Conservation (phyloP, 2,329 filamentous ascomycete species). For the Cladophialophora carrionii region DNA sequence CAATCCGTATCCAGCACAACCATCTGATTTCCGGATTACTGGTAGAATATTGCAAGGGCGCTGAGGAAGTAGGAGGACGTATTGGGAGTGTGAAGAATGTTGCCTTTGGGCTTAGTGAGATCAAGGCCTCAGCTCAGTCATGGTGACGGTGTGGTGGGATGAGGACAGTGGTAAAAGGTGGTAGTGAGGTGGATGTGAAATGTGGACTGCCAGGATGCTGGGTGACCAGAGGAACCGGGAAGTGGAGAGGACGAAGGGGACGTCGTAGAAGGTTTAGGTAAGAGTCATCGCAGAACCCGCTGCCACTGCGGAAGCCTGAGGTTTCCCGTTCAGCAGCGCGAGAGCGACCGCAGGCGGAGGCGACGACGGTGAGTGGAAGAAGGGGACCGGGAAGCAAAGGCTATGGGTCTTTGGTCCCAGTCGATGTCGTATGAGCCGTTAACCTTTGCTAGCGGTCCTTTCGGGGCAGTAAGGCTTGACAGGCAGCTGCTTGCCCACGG, state of each 20-base stretch:
- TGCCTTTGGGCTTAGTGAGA: slow-evolving; percentile 28
- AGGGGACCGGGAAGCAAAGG: slow-evolving; percentile 2
- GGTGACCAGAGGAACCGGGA: slow-evolving; percentile 19
- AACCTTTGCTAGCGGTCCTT: slow-evolving; percentile 20
- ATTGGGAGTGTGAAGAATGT: slow-evolving; percentile 1
- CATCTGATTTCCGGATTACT: slow-evolving; percentile 17
- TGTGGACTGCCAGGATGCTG: slow-evolving; percentile 6
- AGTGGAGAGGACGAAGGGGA: slow-evolving; percentile 25
- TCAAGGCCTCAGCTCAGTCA: slow-evolving; percentile 32
- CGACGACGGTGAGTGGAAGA: slow-evolving; percentile 19
- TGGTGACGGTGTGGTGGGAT: slow-evolving; percentile 18
- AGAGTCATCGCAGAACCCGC: slow-evolving; percentile 29
- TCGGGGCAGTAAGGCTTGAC: slow-evolving; percentile 15
- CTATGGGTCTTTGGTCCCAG: slow-evolving; percentile 4
- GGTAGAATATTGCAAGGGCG: slow-evolving; percentile 5
- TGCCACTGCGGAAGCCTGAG: slow-evolving; percentile 8
- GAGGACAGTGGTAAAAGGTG: slow-evolving; percentile 16
- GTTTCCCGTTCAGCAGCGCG: background rate
- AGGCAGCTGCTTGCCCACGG: slow-evolving; percentile 12
- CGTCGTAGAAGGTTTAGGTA: slow-evolving; percentile 28
- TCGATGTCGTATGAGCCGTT: slow-evolving; percentile 7
- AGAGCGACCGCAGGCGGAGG: slow-evolving; percentile 20
- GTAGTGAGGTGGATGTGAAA: slow-evolving; percentile 21
- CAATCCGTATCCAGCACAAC: slow-evolving; percentile 20
- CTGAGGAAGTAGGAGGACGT: slow-evolving; percentile 6